A percentile compares a stretch with the other conserved stretches of the same genome.
phyloP scores from a whole-genome alignment of 352 stramenopile species.

The Stramenopiles sp. region DNA sequence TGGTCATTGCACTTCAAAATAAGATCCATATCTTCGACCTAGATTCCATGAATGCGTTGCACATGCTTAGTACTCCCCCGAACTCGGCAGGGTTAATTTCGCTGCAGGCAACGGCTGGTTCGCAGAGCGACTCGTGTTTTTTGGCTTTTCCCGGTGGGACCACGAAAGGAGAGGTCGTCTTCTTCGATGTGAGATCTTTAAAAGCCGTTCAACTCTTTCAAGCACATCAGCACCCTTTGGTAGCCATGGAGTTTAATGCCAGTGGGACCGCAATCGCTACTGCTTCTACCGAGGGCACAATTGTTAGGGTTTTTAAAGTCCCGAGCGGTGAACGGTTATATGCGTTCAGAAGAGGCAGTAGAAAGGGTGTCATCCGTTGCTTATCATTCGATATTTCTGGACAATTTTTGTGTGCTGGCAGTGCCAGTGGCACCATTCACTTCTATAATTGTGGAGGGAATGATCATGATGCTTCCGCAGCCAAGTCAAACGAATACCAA shows the following conservation, averaged over 20 bases:
- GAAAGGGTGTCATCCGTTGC: neutral
- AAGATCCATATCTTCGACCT: neutral
- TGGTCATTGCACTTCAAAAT: neutral
- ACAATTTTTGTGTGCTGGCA: neutral
- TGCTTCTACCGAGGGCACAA: neutral
- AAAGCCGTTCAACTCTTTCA: neutral
- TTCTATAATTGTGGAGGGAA: neutral
- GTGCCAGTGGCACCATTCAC: neutral
- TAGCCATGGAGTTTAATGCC: neutral
- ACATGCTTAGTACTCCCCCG: neutral
- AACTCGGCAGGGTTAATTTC: neutral
- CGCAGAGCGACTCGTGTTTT: neutral
- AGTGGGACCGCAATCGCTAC: neutral
- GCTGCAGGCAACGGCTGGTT: neutral
- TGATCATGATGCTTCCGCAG: no score
- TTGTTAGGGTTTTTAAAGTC: neutral
- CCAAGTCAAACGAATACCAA: no score
- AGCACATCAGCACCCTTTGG: neutral
- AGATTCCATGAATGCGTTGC: neutral
- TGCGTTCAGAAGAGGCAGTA: neutral
- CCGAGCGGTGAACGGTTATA: neutral
- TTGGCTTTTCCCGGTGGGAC: neutral
- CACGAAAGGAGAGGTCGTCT: neutral
- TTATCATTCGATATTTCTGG: conserved; percentile 1
- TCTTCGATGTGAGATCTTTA: neutral